Evolutionary conservation across 2,329 filamentous ascomycete genomes (phyloP), one percentile per base, ranked within the genome.

Genomic region (Ophiosphaerella korrae): DNA sequence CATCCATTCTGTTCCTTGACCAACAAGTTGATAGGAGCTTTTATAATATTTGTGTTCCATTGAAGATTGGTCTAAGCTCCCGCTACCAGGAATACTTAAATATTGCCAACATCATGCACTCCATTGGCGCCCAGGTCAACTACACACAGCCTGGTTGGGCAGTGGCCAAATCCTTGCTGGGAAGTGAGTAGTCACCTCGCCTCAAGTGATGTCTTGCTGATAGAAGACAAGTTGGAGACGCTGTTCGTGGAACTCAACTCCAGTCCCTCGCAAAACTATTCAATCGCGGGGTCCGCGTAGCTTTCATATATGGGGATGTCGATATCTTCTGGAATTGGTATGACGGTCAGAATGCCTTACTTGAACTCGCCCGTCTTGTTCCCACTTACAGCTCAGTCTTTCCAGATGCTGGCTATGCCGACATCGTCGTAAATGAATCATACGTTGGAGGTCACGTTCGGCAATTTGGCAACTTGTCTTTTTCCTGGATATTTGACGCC

Each of bases 271-370:
- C 74, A 7, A 67, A 66, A 13, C 64, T 82, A 8, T 68, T 82
- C 16, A 60, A 60, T 42, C 63, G 65, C 3, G 76, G 77, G 31
- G 67, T 81, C 26, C 75, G 67, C 9, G 82, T 94, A 13, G 87
- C 87, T 5, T 75, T 94, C 52, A 81, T 92, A 48, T 90, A 93
- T 67, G 84, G 84, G 11, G 84, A 87, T 58, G 80, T 81, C 31
- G 82, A 77, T 66, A 81, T 77, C 70, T 77, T 78, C 57, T 80
- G 79, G 70, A 84, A 84, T 60, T 83, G 87, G 83, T 75, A 87
- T 56, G 90, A 90, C 24, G 90, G 88, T n/a, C 82, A 93, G 72
- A 86, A 86, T 4, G 80, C 89, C 33, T 88, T 87, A 9, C 77
- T 71, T 4, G 78, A 80, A n/a, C 72, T 90, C 1, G 76, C 78